Evolutionary conservation across 2,329 filamentous ascomycete species (phyloP), one percentile per base, ranked within the genome.

Genomic region (Cryphonectria japonica): DNA sequence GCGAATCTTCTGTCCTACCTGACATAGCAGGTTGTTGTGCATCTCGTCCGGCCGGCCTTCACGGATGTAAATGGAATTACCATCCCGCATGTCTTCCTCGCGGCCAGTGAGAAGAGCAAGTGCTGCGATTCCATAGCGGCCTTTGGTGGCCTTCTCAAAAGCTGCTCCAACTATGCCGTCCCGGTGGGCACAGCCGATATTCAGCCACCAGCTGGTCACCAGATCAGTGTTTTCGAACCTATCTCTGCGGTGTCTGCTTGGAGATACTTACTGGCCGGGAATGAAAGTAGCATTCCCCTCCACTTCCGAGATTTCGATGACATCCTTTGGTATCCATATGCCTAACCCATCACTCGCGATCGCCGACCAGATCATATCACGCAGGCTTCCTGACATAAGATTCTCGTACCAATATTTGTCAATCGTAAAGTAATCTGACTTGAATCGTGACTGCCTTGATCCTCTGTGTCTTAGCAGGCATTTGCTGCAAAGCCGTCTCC

Each of bases 131-230:
- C 83, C 82, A 72, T 86, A 86, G 52, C 79, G 79, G 8, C 84
- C 83, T 70, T 80, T 83, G 13, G 85, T 86, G 0, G 85, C 80
- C 19, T 74, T 82, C 73, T 87, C 84, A 3, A 78, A 73, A 16
- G 81, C 80, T 67, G 79, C 82, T 9, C 79, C 80, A 11, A 88
- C 82, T 26, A 89, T 85, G 29, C 87, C 87, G 74, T 89, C 87
- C 39, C 86, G 83, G 71, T 85, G 80, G 2, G 86, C 87, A 74
- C 87, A 88, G 50, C 85, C 83, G 43, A 88, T 79, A 68, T 87
- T 86, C 26, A 87, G 77, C 86, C 87, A 89, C 87, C 85, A 90
- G 69, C 87, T 89, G 68, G n/a, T n/a, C 41, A 7, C 1, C 2
- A 5, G 14, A 57, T 70, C 54, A 73, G 68, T 50, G 4, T 9